phyloP scores from a whole-genome alignment of 148 eudicot species.

The Fagopyrum esculentum region DNA sequence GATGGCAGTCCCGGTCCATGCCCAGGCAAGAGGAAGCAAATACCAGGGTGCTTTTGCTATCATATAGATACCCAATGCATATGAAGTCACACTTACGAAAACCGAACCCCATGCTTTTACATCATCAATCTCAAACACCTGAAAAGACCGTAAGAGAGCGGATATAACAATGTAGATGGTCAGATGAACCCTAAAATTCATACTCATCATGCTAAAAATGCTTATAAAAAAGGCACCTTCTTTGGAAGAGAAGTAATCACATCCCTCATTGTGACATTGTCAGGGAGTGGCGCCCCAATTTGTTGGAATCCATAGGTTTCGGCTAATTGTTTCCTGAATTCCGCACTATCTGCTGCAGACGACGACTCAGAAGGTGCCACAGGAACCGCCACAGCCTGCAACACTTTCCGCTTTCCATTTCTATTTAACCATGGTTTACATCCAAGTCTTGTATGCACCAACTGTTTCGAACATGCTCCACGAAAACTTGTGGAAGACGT shows the following conservation, averaged over 20 bases:
- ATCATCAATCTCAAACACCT: slow-evolving; percentile 96
- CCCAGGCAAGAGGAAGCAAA: slow-evolving; percentile 97
- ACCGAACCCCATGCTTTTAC: slow-evolving; percentile 80
- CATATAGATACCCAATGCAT: slow-evolving; percentile 79
- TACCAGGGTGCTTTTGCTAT: slow-evolving; percentile 89
- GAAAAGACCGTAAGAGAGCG: slow-evolving; percentile 3
- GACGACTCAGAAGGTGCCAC: slow-evolving; percentile 42
- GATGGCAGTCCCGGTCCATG: slow-evolving; percentile 90
- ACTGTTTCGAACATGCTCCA: slow-evolving; percentile 12
- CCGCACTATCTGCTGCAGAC: slow-evolving; percentile 40
- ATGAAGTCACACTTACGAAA: slow-evolving; percentile 61
- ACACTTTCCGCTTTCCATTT: slow-evolving; percentile 23
- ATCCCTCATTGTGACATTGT: slow-evolving; percentile 62
- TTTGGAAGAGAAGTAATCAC: slow-evolving; percentile 65
- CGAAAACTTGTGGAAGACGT: neutral
- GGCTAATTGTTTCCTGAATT: slow-evolving; percentile 48
- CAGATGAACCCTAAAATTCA: neutral
- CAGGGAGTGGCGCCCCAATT: slow-evolving; percentile 89
- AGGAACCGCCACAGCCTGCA: slow-evolving; percentile 58
- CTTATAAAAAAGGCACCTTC: slow-evolving; percentile 34
- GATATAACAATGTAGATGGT: neutral
- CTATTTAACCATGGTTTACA: slow-evolving; percentile 22
- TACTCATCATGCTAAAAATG: neutral
- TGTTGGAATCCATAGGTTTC: slow-evolving; percentile 79
- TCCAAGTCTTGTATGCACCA: slow-evolving; percentile 17